phyloP scores from a whole-genome alignment of 2,329 filamentous ascomycete genomes.

The Trichophyton rubrum region DNA sequence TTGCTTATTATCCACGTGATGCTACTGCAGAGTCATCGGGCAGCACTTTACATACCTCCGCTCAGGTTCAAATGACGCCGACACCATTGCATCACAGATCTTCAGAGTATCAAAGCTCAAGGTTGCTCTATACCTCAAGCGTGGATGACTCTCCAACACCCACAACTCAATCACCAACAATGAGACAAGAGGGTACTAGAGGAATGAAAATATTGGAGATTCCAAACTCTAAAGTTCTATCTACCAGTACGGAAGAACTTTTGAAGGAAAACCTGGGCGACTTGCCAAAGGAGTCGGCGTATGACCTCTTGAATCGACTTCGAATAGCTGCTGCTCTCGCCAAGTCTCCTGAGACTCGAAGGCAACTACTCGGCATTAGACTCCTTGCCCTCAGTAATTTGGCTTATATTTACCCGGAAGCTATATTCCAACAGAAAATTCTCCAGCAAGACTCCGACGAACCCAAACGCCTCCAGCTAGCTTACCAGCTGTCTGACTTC shows the following conservation, averaged over 20 bases:
- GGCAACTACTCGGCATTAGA: slow-evolving; percentile 66
- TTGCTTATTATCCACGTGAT: slow-evolving; percentile 59
- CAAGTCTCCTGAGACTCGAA: slow-evolving; percentile 52
- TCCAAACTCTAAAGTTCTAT: slow-evolving; percentile 37
- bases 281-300: slow-evolving; percentile 60
- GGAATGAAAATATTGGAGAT: slow-evolving; percentile 52
- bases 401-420: slow-evolving; percentile 75
- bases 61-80: slow-evolving; percentile 51
- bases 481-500: slow-evolving; percentile 83
- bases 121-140: slow-evolving; percentile 34
- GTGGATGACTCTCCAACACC: slow-evolving; percentile 42
- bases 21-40: slow-evolving; percentile 13
- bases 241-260: slow-evolving; percentile 26
- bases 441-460: slow-evolving; percentile 81
- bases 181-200: slow-evolving; percentile 24
- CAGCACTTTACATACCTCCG: slow-evolving; percentile 21
- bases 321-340: slow-evolving; percentile 71
- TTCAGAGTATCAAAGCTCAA: slow-evolving; percentile 43
- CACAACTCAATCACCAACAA: slow-evolving; percentile 27
- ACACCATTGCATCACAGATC: slow-evolving; percentile 60
- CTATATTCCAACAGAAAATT: slow-evolving; percentile 72
- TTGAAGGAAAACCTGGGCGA: slow-evolving; percentile 40
- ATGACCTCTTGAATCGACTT: slow-evolving; percentile 73
- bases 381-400: slow-evolving; percentile 81
- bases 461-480: slow-evolving; percentile 74